These are phyloP conservation scores for Mortierella sp. DNA, from an alignment of 371 early-diverging fungal species.

Conservation along the genomic window DNA sequence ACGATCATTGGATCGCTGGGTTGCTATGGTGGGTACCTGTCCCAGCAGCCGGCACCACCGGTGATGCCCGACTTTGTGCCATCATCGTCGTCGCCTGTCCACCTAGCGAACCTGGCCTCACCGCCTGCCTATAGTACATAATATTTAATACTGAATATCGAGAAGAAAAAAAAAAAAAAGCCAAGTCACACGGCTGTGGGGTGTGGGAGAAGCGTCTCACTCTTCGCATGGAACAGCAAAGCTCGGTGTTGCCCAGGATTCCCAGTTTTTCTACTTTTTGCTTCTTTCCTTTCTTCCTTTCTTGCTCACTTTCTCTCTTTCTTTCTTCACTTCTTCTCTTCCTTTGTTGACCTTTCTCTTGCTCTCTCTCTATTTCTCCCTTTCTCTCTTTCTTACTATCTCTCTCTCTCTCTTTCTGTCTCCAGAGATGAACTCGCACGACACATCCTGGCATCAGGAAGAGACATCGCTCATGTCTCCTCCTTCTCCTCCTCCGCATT, in stretches of 20 bases:
- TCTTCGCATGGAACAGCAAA: too few species aligned
- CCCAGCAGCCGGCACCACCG: constrained; percentile 32
- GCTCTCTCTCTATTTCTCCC: neutral
- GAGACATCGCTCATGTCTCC: too few species aligned
- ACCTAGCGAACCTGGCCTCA: constrained; percentile 3
- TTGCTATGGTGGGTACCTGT: constrained; percentile 45
- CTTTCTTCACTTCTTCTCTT: neutral
- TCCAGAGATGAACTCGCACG: too few species aligned
- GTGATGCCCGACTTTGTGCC: constrained; percentile 11
- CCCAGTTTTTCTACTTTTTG: neutral
- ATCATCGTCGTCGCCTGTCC: neutral
- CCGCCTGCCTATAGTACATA: constrained; percentile 50
- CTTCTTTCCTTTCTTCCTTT: too few species aligned
- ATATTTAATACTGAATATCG: constrained; percentile 7
- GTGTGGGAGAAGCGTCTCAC: too few species aligned
- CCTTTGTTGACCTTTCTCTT: neutral
- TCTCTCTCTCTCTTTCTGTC: too few species aligned
- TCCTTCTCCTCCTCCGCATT: too few species aligned
- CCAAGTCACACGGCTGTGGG: too few species aligned
- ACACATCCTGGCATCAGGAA: too few species aligned
- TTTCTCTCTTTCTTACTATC: neutral
- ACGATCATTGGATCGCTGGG: constrained; percentile 43
- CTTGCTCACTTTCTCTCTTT: neutral
- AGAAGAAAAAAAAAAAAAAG: constrained; percentile 6
- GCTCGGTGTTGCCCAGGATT: too few species aligned